These are phyloP conservation scores for Globisporangium uncinulatum DNA, from an alignment of 352 stramenopile genomes.

Conservation along the genomic window DNA sequence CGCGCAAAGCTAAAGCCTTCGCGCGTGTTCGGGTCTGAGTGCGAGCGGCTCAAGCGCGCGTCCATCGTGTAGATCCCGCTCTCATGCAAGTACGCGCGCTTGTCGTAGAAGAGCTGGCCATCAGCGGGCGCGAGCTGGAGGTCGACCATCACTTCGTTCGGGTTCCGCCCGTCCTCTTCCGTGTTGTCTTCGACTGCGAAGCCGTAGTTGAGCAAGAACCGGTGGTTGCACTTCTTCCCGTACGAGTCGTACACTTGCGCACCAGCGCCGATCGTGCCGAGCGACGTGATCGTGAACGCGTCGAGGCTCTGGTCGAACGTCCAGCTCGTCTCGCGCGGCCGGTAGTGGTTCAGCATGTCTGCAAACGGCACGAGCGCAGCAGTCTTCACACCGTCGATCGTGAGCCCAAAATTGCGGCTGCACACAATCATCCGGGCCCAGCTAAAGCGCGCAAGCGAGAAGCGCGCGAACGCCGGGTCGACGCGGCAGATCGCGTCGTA, in stretches of 20 bases:
- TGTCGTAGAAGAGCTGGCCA: slow-evolving; percentile 81
- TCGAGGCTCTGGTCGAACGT: slow-evolving; percentile 83
- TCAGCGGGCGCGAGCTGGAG: slow-evolving; percentile 60
- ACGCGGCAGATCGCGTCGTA: slow-evolving; percentile 95
- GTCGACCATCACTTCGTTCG: slow-evolving; percentile 95
- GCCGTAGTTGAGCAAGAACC: slow-evolving; percentile 99
- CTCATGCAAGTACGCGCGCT: slow-evolving; percentile 79
- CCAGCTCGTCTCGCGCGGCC: slow-evolving; percentile 96
- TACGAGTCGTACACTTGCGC: slow-evolving; percentile 99
- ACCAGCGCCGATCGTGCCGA: slow-evolving; percentile 67
- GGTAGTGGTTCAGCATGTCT: slow-evolving; percentile 99
- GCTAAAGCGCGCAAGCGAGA: slow-evolving; percentile 96
- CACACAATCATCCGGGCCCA: slow-evolving; percentile 99
- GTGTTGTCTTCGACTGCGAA: slow-evolving; percentile 99
- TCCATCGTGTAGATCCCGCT: slow-evolving; percentile 86
- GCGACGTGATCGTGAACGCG: slow-evolving; percentile 87
- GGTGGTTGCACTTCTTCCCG: slow-evolving; percentile 99
- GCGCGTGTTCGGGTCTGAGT: slow-evolving; percentile 81
- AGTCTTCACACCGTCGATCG: slow-evolving; percentile 96
- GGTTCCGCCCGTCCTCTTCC: slow-evolving; percentile 97
- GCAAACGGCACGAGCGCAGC: slow-evolving; percentile 97
- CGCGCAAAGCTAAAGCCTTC: slow-evolving; percentile 84
- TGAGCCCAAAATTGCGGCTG: slow-evolving; percentile 97
- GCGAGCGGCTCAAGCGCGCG: slow-evolving; percentile 75
- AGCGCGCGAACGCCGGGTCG: slow-evolving; percentile 88